phyloP scores from a whole-genome alignment of 768 basidiomycete genomes.

The Kwoniella dejecticola region DNA sequence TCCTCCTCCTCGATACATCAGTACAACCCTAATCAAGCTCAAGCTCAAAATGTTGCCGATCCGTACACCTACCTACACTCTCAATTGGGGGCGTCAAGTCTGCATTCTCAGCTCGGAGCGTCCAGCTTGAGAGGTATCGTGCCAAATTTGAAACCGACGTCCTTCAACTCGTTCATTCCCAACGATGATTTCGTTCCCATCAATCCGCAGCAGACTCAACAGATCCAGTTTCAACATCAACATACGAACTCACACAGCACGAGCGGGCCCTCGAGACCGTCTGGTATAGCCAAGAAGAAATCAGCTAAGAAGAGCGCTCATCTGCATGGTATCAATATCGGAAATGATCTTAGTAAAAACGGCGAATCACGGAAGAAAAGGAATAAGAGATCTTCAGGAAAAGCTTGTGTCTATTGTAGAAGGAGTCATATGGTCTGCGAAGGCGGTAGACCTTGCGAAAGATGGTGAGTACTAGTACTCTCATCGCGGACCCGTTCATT shows the following conservation, averaged over 20 bases:
- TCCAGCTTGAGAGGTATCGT: slow-evolving; percentile 7
- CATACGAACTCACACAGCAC: background rate
- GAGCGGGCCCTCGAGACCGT: background rate
- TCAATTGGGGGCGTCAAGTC: slow-evolving; percentile 11
- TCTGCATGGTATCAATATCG: background rate
- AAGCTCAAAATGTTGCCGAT: no score
- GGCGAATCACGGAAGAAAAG: slow-evolving; percentile 37
- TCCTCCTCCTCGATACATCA: slow-evolving; percentile 12
- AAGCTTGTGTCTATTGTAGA: slow-evolving; percentile 90
- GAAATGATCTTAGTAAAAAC: slow-evolving; percentile 8
- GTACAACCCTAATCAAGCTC: slow-evolving; percentile 3
- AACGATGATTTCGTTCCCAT: slow-evolving; percentile 8
- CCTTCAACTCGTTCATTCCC: slow-evolving; percentile 8
- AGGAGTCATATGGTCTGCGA: slow-evolving; percentile 61
- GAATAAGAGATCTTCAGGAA: slow-evolving; percentile 52
- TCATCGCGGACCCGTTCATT: no score
- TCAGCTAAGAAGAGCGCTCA: slow-evolving; percentile 4
- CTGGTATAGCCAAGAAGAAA: slow-evolving; percentile 20
- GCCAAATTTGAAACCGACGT: slow-evolving; percentile 6
- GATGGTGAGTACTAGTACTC: no score
- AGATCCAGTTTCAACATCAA: background rate
- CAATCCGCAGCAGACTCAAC: slow-evolving; percentile 3
- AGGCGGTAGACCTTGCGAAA: slow-evolving; percentile 70
- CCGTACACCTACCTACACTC: slow-evolving; percentile 6
- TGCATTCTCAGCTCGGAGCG: slow-evolving; percentile 3